These are phyloP conservation scores for Diaporthe sp. DNA, from an alignment of 2,329 filamentous ascomycete species.

Conservation along the genomic window DNA sequence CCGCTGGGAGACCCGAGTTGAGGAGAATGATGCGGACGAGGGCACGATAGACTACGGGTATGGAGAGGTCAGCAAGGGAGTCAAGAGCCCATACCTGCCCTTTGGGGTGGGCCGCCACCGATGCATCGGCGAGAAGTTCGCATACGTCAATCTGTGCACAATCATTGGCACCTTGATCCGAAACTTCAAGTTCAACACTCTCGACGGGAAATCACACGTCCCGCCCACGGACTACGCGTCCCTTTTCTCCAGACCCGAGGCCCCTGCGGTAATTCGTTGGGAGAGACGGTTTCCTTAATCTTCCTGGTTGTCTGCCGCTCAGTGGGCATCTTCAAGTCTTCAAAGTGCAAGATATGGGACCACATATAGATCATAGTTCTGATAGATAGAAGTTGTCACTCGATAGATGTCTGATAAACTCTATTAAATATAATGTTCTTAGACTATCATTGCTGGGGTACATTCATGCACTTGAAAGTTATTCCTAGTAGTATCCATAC, in stretches of 20 bases:
- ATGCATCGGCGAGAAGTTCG: slow-evolving; percentile 83
- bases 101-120: slow-evolving; percentile 81
- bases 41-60: slow-evolving; percentile 37
- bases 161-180: slow-evolving; percentile 74
- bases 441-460: background rate
- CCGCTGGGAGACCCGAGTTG: slow-evolving; percentile 29
- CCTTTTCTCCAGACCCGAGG: slow-evolving; percentile 53
- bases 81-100: slow-evolving; percentile 58
- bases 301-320: too few relatives aligned
- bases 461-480: too few relatives aligned
- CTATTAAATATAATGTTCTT: background rate
- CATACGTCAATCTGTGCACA: slow-evolving; percentile 76
- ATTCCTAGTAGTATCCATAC: background rate
- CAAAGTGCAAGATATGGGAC: background rate
- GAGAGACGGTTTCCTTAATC: slow-evolving; percentile 41
- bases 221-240: slow-evolving; percentile 75
- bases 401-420: background rate
- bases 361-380: background rate
- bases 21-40: slow-evolving; percentile 6
- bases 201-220: slow-evolving; percentile 65
- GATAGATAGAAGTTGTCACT: background rate
- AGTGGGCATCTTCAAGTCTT: too few relatives aligned
- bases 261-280: slow-evolving; percentile 52
- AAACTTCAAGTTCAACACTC: slow-evolving; percentile 69
- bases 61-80: slow-evolving; percentile 40